These are phyloP conservation scores for Isochrysis galbana DNA, from an alignment of 78 protist genomes.

Conservation along the genomic window DNA sequence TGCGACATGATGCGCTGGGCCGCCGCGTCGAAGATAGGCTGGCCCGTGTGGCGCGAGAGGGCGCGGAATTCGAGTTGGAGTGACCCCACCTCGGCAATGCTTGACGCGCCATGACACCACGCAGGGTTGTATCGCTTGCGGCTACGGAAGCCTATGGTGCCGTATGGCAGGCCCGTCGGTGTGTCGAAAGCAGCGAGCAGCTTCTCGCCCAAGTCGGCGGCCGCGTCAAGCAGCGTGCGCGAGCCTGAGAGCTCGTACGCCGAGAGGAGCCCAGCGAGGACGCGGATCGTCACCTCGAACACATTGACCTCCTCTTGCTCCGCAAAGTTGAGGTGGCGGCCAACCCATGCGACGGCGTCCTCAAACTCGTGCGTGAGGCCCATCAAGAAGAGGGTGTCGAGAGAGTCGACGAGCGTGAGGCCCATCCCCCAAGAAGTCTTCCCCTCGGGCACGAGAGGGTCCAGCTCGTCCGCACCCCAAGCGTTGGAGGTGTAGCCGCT, in stretches of 20 bases:
- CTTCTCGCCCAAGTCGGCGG: conserved; percentile 63
- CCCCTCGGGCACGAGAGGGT: conserved; percentile 42
- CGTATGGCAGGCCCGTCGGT: conserved; percentile 28
- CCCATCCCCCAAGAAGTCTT: conserved; percentile 53
- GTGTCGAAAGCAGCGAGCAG: conserved; percentile 62
- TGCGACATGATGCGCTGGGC: neutral
- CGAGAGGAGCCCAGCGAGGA: conserved; percentile 78
- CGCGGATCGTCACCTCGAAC: conserved; percentile 69
- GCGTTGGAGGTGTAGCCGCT: too few relatives aligned
- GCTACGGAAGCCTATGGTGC: neutral
- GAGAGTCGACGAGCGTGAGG: conserved; percentile 67
- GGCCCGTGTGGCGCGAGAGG: conserved; percentile 63
- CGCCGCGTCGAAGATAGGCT: conserved; percentile 37
- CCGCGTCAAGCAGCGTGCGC: conserved; percentile 46
- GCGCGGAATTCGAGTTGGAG: conserved; percentile 78
- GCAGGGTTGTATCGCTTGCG: neutral
- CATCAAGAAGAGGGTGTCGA: conserved; percentile 74
- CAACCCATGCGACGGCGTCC: conserved; percentile 56
- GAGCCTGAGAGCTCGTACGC: conserved; percentile 75
- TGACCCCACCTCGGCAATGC: conserved; percentile 63
- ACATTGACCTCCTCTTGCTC: conserved; percentile 28
- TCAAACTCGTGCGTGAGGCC: conserved; percentile 49
- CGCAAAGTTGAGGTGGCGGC: neutral
- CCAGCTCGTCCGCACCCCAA: conserved; percentile 82
- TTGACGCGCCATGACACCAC: neutral